Evolutionary conservation across 768 basidiomycete species (phyloP), one percentile per base, ranked within the genome.

Genomic region (Panellus pusillus): DNA sequence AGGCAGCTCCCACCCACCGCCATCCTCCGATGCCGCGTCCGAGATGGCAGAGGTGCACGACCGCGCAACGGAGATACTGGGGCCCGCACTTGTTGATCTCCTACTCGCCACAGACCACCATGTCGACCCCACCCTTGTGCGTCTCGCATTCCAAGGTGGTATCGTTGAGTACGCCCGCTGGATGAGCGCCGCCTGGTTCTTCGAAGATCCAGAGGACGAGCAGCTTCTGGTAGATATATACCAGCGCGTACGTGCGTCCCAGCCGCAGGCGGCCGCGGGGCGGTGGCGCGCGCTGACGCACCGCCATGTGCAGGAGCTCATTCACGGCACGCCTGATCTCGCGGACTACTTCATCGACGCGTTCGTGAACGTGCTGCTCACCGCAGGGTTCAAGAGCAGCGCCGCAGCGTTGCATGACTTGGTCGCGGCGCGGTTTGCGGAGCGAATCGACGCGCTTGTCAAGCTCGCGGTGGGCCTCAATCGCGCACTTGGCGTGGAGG

Each of bases 271-370:
- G 1, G 73, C 79, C 27, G 75, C 81, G 14, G 82, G 80, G 44
- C 71, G 77, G 24, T 84, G 82, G 82, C 74, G 82, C 52, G 75
- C 81, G 20, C 55, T 84, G 57, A 83, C 82, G 24, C 71, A 77
- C 45, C 67, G 69, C 24, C 78, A 82, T 47, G 72, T 77, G 17
- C 71, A 71, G 52, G 68, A 67, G 38, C 70, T 71, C 69, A 65
- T 74, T 40, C 63, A 65, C 36, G 66, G 67, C 50, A 66, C 63
- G 31, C 66, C 66, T 6, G 74, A 75, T 50, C 64, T 74, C 17
- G 60, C 65, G 35, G 64, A 70, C 53, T 70, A 73, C 63, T 70
- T 71, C 60, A 58, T 71, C 43, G 70, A 72, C 54, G 71, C 72
- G 6, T 66, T 73, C 51, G 70, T 76, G 58, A 75, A 79, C 37